These are phyloP conservation scores for Datura wrightii DNA, from an alignment of 257 asterid species.

Conservation along the genomic window DNA sequence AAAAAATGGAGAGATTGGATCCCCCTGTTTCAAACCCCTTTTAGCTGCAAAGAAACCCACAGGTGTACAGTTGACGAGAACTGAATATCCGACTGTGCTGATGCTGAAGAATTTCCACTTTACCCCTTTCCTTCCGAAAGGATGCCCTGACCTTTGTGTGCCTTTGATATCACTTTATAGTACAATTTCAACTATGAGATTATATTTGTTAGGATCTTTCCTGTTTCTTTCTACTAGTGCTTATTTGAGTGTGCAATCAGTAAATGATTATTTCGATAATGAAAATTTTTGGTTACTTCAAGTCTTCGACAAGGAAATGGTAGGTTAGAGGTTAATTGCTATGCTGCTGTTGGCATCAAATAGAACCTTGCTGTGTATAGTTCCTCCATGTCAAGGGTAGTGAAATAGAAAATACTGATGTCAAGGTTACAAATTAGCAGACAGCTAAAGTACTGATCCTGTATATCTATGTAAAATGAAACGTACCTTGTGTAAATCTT, in stretches of 20 bases:
- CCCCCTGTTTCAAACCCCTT: conserved; percentile 10
- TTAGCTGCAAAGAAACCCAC: conserved; percentile 6
- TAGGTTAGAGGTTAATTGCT: conserved; percentile 6
- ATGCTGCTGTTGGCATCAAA: conserved; percentile 3
- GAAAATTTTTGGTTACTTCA: background rate
- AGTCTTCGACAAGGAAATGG: background rate
- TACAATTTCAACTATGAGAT: background rate
- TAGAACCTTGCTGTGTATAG: background rate
- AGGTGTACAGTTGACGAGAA: background rate
- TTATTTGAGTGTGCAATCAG: background rate
- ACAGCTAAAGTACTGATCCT: background rate
- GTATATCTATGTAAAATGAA: conserved; percentile 2
- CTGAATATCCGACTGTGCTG: background rate
- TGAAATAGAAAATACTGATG: background rate
- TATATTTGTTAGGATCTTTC: background rate
- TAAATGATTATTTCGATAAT: conserved; percentile 13
- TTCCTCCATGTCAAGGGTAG: background rate
- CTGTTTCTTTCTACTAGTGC: background rate
- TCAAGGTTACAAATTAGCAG: background rate
- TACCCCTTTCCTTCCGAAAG: background rate
- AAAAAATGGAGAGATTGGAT: background rate
- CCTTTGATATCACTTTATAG: conserved; percentile 5
- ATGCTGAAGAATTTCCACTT: background rate
- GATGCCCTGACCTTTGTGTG: conserved; percentile 3
- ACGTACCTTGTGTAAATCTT: background rate